These are phyloP conservation scores for Stachybotrys echinatus DNA, from an alignment of 2,329 filamentous ascomycete species.

Conservation along the genomic window DNA sequence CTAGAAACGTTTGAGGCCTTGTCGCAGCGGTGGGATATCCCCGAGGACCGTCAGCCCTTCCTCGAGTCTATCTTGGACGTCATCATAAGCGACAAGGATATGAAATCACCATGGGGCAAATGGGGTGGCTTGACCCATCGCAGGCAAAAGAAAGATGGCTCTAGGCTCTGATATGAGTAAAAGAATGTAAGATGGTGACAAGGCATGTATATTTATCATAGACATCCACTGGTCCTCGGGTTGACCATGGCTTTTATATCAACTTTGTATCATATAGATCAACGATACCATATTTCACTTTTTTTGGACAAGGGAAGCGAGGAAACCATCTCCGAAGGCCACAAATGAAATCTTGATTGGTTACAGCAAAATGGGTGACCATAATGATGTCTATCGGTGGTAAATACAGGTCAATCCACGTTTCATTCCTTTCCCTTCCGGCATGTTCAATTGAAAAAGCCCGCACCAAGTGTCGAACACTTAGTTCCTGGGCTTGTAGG, in stretches of 20 bases:
- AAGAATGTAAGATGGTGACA: background rate
- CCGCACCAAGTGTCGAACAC: background rate
- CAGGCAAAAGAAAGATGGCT: slow-evolving; percentile 20
- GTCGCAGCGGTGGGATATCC: slow-evolving; percentile 40
- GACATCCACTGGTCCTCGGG: background rate
- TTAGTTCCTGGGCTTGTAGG: slow-evolving; percentile 32
- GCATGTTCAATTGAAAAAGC: slow-evolving; percentile 9
- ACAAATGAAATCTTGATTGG: slow-evolving; percentile 18
- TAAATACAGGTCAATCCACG: slow-evolving; percentile 24
- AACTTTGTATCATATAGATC: background rate
- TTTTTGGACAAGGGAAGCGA: too few relatives aligned
- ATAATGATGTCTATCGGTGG: slow-evolving; percentile 25
- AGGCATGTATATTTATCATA: background rate
- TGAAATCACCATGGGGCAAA: slow-evolving; percentile 18
- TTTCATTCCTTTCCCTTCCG: slow-evolving; percentile 11
- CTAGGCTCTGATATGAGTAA: slow-evolving; percentile 18
- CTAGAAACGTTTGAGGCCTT: slow-evolving; percentile 49
- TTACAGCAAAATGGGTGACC: slow-evolving; percentile 19
- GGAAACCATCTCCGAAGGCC: too few relatives aligned
- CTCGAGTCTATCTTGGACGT: slow-evolving; percentile 40
- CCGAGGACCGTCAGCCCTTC: slow-evolving; percentile 34
- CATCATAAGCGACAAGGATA: slow-evolving; percentile 28
- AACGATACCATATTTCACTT: background rate
- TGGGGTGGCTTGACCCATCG: slow-evolving; percentile 16
- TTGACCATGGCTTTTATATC: slow-evolving; percentile 16